Base-by-base conservation (phyloP, 768 basidiomycete genomes). In the Megacollybia marginata region DNA sequence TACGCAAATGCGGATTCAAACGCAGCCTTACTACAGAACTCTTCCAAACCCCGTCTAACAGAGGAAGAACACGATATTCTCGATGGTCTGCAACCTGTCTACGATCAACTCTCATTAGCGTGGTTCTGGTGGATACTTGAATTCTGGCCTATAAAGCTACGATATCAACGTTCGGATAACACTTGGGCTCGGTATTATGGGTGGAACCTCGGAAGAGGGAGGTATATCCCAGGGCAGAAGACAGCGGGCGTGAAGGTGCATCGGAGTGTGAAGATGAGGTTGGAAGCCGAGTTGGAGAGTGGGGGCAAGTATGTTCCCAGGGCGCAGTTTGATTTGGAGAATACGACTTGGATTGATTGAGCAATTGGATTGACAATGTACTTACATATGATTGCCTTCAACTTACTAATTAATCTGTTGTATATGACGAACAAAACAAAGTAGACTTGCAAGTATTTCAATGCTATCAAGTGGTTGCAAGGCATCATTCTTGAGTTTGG, bases 41-140 rank as follows among this genome's bases (percentile, higher is more conserved):
- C 23, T 42, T 16, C 11, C 43, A 57, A 13, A 42, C 48, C 19
- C 48, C 18, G 46, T 59, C 31, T 69, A 55, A 66, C 60, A 28
- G 78, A 87, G 57, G 85, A 85, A 56, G 72, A 76, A 12, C 82
- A 86, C 52, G 85, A 88, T 32, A 53, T 84, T 32, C 59, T 62
- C 3, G 87, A 88, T 55, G 77, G 79, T 5, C 48, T 83, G 12
- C 67, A 70, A 33, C 79, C 76, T 0, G 61, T 69, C 2, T 83
- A 82, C 54, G 86, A 89, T 58, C 76, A 85, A 59, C 68, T 89
- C 20, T 53, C 55, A 38, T 45, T 76, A 1, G 55, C 63, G 31
- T 66, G 55, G 44, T 40, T 23, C 0, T 89, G 88, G 88, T 89
- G 88, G 88, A 48, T 79, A 33, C 65, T 89, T 36, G 88, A 91